Base-by-base conservation (phyloP, 768 basidiomycete genomes). In the Sporobolomyces roseus region DNA sequence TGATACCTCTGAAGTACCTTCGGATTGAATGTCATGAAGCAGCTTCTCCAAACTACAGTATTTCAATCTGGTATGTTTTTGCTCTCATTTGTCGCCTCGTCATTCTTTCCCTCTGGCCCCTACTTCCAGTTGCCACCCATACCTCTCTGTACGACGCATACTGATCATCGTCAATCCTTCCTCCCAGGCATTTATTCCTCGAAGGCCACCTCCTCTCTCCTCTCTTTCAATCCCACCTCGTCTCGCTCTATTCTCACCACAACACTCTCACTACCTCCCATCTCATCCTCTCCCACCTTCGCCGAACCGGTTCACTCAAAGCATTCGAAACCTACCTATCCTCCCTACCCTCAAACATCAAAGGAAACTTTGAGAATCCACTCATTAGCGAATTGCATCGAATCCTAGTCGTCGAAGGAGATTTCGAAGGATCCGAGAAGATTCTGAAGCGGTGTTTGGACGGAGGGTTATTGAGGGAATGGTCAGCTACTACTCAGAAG, bases 231-330 rank as follows among this genome's bases (percentile, higher is more conserved):
- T 48, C 29, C 23, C 60, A 4, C 27, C n/a, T 38, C 35, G 30
- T 33, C n/a, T 33, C 59, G 9, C 38, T 64, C 49, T 7, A 0
- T 0, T 21, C 52, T 6, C 50, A 68, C 46, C 49, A 60, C 43
- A 10, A 25, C 1, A 21, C 13, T 13, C 7, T 14, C 2, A 69
- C 64, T 14, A 43, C 54, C n/a, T n/a, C n/a, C 0, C 71, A 65
- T 61, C 36, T 63, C 4, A 46, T 66, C 33, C 71, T 73, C 45
- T 41, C 71, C 3, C 64, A 73, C 56, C 71, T 73, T 33, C 67
- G 71, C 3, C 63, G 67, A n/a, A 9, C 56, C 1, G 52, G 51
- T 12, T 61, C 63, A 27, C 59, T 54, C 23, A 7, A 51, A 27
- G 54, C 61, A 21, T 70, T 66, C 53, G 4, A 27, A 3, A 10